Conservation (phyloP, 768 basidiomycete species). For the Lactarius akahatsu region DNA sequence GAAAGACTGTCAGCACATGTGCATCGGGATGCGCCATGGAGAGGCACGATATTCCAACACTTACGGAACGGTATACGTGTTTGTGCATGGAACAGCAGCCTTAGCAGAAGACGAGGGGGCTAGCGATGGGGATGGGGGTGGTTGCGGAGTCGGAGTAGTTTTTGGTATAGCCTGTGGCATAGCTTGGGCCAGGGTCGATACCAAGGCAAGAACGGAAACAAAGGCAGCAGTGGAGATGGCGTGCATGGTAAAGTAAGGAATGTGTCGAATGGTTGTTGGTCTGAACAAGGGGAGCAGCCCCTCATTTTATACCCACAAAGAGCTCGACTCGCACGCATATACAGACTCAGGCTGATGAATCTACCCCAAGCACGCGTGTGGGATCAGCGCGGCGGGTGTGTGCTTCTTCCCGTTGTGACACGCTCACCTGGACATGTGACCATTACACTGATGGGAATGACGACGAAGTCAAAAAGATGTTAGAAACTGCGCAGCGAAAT, state of each 20-base stretch:
- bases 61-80: background rate
- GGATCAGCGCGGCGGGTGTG: background rate
- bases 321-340: no score
- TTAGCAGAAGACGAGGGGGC: background rate
- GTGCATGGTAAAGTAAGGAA: background rate
- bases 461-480: background rate
- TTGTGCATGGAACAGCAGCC: background rate
- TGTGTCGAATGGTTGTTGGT: background rate
- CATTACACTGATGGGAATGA: background rate
- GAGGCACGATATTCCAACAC: background rate
- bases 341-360: no score
- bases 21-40: background rate
- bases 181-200: background rate
- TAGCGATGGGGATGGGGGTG: background rate
- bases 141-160: no score
- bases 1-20: background rate
- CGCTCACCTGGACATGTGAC: background rate
- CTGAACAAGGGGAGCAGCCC: background rate
- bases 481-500: background rate
- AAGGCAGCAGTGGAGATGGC: background rate
- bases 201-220: conserved; percentile 10
- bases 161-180: background rate
- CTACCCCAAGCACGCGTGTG: background rate
- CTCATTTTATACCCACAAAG: background rate
- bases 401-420: background rate